Conservation (phyloP, 1,139 yeast genomes). For the Komagataea norvegica region DNA sequence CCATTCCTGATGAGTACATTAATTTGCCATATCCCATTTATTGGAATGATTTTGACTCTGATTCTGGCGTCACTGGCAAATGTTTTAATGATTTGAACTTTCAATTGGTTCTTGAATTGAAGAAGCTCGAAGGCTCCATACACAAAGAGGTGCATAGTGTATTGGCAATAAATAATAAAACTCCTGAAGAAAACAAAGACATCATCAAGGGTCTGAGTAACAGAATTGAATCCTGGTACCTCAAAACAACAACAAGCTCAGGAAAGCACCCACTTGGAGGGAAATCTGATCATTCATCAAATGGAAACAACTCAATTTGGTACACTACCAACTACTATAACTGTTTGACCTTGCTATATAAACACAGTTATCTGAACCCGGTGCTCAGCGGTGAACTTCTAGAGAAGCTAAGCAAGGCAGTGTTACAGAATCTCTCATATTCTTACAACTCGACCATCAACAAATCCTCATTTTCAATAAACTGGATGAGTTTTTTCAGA, state of each 20-base stretch:
- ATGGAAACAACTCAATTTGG: slow-evolving; percentile 13
- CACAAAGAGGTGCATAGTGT: slow-evolving; percentile 19
- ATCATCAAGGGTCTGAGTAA: slow-evolving; percentile 14
- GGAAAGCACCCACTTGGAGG: background rate
- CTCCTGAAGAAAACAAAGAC: slow-evolving; percentile 10
- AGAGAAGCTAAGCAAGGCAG: slow-evolving; percentile 17
- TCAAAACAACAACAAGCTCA: slow-evolving; percentile 14
- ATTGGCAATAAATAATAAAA: slow-evolving; percentile 14
- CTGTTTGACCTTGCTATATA: slow-evolving; percentile 17
- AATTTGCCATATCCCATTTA: slow-evolving; percentile 18
- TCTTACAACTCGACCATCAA: slow-evolving; percentile 17
- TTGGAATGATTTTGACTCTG: slow-evolving; percentile 12
- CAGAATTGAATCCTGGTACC: slow-evolving; percentile 19
- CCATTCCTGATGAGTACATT: slow-evolving; percentile 19
- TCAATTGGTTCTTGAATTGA: slow-evolving; percentile 13
- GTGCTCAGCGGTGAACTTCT: slow-evolving; percentile 11
- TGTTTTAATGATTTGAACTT: slow-evolving; percentile 4
- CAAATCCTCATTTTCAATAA: slow-evolving; percentile 10
- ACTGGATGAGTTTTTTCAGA: slow-evolving; percentile 21
- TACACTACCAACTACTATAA: slow-evolving; percentile 21
- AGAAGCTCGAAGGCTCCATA: slow-evolving; percentile 19
- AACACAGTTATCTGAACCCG: slow-evolving; percentile 21
- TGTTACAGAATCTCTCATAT: slow-evolving; percentile 21
- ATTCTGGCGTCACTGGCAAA: background rate
- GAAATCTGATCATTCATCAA: background rate